A percentile compares a stretch with the other conserved stretches of the same genome.
Conservation (phyloP, 2,329 filamentous ascomycete genomes). For the Sporothrix schenckii region DNA sequence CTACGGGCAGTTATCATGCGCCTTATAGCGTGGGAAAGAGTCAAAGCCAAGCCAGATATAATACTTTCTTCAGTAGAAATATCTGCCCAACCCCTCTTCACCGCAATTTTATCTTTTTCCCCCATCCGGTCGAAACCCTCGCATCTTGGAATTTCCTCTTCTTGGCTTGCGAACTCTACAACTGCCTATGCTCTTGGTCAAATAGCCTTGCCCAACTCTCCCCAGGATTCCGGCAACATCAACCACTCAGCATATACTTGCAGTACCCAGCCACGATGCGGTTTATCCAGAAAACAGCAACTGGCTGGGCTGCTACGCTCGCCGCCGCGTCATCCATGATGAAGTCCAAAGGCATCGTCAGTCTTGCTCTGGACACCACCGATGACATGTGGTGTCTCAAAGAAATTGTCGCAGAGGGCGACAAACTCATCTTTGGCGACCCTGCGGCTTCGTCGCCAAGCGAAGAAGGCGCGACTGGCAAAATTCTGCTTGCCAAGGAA, state of each 20-base stretch:
- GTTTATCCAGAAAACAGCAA: not conserved
- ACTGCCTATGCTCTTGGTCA: not conserved
- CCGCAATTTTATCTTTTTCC: not conserved
- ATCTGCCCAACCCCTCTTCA: not conserved
- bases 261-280: slow-evolving; percentile 4
- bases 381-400: slow-evolving; percentile 21
- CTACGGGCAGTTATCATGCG: not conserved
- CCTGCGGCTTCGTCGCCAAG: not conserved
- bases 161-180: not conserved
- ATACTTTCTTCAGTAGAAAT: not conserved
- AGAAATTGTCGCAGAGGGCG: not conserved
- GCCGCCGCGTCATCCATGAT: not conserved
- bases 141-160: not conserved
- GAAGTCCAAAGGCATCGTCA: not conserved
- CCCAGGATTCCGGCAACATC: not conserved
- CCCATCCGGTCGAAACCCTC: not conserved
- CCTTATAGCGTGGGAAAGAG: not conserved
- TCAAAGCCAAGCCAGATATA: not conserved
- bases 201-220: no score
- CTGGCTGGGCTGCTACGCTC: not conserved
- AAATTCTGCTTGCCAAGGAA: slow-evolving; percentile 11
- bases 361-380: not conserved
- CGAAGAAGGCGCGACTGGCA: slow-evolving; percentile 3
- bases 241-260: not conserved
- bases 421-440: slow-evolving; percentile 11